phyloP scores from a whole-genome alignment of 116 monocot genomes.

The Iris pallida region DNA sequence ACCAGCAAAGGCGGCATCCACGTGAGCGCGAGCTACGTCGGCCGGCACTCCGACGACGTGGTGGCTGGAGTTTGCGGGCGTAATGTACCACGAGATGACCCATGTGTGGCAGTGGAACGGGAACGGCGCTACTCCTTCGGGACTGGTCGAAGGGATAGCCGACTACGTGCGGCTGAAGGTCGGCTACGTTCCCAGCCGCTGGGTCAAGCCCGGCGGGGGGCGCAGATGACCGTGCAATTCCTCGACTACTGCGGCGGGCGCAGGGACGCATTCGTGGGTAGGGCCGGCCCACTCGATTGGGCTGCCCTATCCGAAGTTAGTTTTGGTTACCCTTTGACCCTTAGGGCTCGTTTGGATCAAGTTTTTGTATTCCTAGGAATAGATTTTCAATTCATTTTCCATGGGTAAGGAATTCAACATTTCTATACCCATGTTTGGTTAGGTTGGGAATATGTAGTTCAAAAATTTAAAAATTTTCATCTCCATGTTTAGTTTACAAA shows the following conservation, averaged over 20 bases:
- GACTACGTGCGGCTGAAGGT: constrained; percentile 27
- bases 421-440: no score
- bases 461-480: no score
- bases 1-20: constrained; percentile 3
- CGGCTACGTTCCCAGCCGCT: constrained; percentile 11
- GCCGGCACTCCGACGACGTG: constrained; percentile 17
- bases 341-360: no score
- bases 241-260: constrained; percentile 18
- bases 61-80: constrained; percentile 18
- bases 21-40: constrained; percentile 14
- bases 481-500: no score
- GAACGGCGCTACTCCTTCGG: neutral
- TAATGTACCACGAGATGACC: constrained; percentile 17
- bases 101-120: constrained; percentile 35
- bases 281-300: no score
- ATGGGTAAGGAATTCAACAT: no score
- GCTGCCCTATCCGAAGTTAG: no score
- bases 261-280: constrained; percentile 3
- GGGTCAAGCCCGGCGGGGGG: constrained; percentile 25
- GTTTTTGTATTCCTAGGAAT: no score
- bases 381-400: no score
- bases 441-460: no score
- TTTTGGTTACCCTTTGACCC: no score
- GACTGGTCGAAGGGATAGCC: constrained; percentile 28
- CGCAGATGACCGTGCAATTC: constrained; percentile 17